Evolutionary conservation across 2,329 filamentous ascomycete species (phyloP), one percentile per base, ranked within the genome.

Genomic region (Scolecobasidium constrictum): DNA sequence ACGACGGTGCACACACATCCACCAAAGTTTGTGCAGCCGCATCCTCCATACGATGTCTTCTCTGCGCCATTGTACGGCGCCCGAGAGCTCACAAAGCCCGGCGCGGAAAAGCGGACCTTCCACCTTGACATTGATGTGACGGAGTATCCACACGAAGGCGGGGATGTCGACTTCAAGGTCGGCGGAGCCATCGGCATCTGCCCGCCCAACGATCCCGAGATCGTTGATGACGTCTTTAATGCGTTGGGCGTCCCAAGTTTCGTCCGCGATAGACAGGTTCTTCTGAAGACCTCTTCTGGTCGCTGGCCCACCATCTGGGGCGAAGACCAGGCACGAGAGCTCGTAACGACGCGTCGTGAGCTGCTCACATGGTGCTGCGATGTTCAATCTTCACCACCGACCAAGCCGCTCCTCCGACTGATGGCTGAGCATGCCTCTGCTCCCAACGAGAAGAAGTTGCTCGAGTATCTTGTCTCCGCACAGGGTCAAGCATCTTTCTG

Each of bases 231-330:
- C 48, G 69, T 96, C 31, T 76, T 98, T 50, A 79, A 95, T 55
- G 68, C 82, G 18, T 77, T 98, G 15, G 73, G 84, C 52, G 73
- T 96, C 17, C 88, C 88, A 3, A 81, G 78, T 28, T 85, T 82
- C 56, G 71, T 92, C 47, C 82, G 92, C 21, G 84, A 94, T 64
- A 92, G 86, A 69, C 81, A 83, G 12, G 74, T 94, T 15, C 68
- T 83, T 15, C 66, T 96, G 52, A 80, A 79, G 59, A 96, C 92
- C 1, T 77, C 73, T 26, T 76, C 72, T 47, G 90, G 90, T 23
- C 76, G 92, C 39, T 98, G 90, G 90, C 92, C 92, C 3, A 98
- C 92, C 1, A 93, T 98, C 39, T 98, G 92, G 92, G 92, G 90
- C 34, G 86, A 94, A 2, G 90, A 96, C 16, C 66, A 84, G 61